A percentile compares a stretch with the other conserved stretches of the same genome.
Evolutionary conservation across 441 rosid genomes (phyloP).

Genomic region (Codiaeum variegatum): DNA sequence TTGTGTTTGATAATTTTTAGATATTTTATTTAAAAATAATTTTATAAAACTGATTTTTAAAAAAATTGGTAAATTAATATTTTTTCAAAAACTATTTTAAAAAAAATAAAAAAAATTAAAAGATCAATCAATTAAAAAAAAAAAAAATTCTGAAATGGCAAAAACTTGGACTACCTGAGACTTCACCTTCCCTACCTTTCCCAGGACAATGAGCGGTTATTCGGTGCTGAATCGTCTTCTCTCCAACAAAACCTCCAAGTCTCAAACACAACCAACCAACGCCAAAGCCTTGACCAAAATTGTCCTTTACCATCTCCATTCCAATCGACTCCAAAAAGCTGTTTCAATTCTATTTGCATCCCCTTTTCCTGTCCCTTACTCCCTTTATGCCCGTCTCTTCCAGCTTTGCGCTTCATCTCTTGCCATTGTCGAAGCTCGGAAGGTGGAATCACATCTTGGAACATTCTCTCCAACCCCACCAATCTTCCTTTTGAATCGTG

Average conservation of each 20-base stretch:
- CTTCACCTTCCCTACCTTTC: too few species aligned
- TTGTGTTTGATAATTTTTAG: too few species aligned
- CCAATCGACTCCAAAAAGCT: slow-evolving; percentile 45
- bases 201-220: slow-evolving; percentile 25
- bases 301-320: slow-evolving; percentile 38
- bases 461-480: slow-evolving; percentile 51
- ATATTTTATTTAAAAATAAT: too few species aligned
- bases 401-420: slow-evolving; percentile 43
- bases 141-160: too few species aligned
- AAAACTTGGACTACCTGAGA: too few species aligned
- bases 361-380: slow-evolving; percentile 40
- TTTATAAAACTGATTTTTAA: too few species aligned
- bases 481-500: slow-evolving; percentile 49
- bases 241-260: slow-evolving; percentile 21
- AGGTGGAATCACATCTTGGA: slow-evolving; percentile 60
- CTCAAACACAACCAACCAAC: slow-evolving; percentile 16
- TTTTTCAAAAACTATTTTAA: too few species aligned
- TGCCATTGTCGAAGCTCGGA: slow-evolving; percentile 63
- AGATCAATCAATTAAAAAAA: too few species aligned
- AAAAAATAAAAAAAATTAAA: too few species aligned
- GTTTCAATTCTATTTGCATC: slow-evolving; percentile 53
- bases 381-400: slow-evolving; percentile 62
- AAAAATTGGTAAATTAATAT: too few species aligned
- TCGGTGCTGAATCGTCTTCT: slow-evolving; percentile 30
- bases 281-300: slow-evolving; percentile 29